phyloP scores from a whole-genome alignment of 192 early-diverging fungal genomes.

The Phycomyces nitens region DNA sequence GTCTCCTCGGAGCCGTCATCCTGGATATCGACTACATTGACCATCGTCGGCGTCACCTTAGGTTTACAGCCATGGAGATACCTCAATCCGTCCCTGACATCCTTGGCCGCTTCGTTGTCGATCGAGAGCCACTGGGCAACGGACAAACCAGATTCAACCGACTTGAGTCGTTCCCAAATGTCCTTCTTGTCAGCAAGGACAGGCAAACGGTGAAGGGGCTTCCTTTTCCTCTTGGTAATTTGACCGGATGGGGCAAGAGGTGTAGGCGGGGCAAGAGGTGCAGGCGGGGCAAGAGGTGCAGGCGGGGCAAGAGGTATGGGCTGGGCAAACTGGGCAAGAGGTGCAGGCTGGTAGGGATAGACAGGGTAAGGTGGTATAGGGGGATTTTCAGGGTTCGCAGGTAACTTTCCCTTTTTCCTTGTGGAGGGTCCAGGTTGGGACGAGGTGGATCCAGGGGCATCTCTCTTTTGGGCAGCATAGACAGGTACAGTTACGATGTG shows the following conservation, averaged over 20 bases:
- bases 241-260: background rate
- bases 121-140: background rate
- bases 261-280: too few relatives aligned
- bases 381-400: too few relatives aligned
- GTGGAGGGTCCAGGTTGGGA: too few relatives aligned
- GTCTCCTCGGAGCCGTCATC: background rate
- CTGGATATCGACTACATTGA: background rate
- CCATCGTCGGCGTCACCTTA: background rate
- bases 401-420: too few relatives aligned
- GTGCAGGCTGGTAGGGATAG: too few relatives aligned
- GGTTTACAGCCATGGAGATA: slow-evolving; percentile 1
- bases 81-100: background rate
- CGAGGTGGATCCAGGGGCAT: too few relatives aligned
- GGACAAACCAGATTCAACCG: background rate
- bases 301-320: too few relatives aligned
- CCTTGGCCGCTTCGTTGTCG: background rate
- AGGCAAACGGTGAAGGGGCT: background rate
- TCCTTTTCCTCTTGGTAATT: background rate
- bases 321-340: too few relatives aligned
- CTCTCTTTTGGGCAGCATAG: too few relatives aligned
- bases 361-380: too few relatives aligned
- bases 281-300: too few relatives aligned
- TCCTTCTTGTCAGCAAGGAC: background rate
- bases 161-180: background rate
- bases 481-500: too few relatives aligned